A percentile compares a stretch with the other conserved stretches of the same genome.
phyloP scores from a whole-genome alignment of 805 yeast genomes.

The Crinitomyces ghanaensis region DNA sequence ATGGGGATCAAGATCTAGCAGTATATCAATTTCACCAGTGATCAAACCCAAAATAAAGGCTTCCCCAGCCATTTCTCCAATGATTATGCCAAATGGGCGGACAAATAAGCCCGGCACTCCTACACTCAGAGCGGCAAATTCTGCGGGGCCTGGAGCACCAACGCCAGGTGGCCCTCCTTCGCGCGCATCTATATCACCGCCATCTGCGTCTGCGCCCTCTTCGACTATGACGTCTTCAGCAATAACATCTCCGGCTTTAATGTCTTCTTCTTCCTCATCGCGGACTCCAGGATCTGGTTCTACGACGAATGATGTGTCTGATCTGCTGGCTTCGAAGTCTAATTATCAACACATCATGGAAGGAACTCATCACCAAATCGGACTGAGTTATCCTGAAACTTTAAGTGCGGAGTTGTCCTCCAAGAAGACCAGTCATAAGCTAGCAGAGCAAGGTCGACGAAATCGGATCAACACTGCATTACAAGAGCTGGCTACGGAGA shows the following conservation, averaged over 20 bases:
- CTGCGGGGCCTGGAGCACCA: too few relatives aligned
- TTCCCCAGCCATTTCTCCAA: slow-evolving; percentile 17
- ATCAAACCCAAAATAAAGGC: slow-evolving; percentile 19
- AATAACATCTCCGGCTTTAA: not conserved
- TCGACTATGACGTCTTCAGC: slow-evolving; percentile 12
- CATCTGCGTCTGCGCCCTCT: too few relatives aligned
- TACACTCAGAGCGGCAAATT: too few relatives aligned
- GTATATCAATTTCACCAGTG: slow-evolving; percentile 14
- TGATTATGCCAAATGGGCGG: slow-evolving; percentile 11
- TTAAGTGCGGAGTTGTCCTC: slow-evolving; percentile 28
- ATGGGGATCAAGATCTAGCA: slow-evolving; percentile 8
- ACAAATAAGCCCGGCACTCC: too few relatives aligned
- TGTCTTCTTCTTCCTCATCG: not conserved
- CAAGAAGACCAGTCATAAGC: slow-evolving; percentile 68
- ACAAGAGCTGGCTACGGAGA: slow-evolving; percentile 53
- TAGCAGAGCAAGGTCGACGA: slow-evolving; percentile 94
- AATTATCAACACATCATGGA: slow-evolving; percentile 34
- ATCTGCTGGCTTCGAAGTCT: slow-evolving; percentile 28
- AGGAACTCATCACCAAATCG: slow-evolving; percentile 32
- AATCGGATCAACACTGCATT: slow-evolving; percentile 86
- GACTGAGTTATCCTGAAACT: slow-evolving; percentile 32
- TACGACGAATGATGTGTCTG: slow-evolving; percentile 13
- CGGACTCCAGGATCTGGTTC: slow-evolving; percentile 1
- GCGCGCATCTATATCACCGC: too few relatives aligned
- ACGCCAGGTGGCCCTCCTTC: too few relatives aligned